Conservation (phyloP, 2,329 filamentous ascomycete species). For the Botrytis hyacinthi region DNA sequence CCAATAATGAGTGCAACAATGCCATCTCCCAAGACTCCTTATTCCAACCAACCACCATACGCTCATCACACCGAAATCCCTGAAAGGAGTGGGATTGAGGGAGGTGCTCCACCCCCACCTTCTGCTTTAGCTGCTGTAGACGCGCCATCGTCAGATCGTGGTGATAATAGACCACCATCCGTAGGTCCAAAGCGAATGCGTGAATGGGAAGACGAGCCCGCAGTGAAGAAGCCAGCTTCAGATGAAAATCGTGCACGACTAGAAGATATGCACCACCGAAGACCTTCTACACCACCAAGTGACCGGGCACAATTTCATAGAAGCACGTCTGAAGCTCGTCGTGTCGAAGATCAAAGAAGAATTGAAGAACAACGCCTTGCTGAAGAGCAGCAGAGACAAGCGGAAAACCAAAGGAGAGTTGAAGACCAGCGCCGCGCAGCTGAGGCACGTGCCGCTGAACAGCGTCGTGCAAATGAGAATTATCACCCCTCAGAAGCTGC, state of each 20-base stretch:
- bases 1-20: conserved; percentile 80
- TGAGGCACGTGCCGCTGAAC: conserved; percentile 57
- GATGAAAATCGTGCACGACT: conserved; percentile 85
- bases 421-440: conserved; percentile 61
- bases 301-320: conserved; percentile 63
- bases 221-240: conserved; percentile 80
- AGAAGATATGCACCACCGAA: conserved; percentile 78
- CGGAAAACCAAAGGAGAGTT: conserved; percentile 42
- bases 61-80: conserved; percentile 65
- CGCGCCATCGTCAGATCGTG: conserved; percentile 58
- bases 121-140: conserved; percentile 67
- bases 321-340: conserved; percentile 70
- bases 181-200: conserved; percentile 79
- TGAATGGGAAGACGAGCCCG: conserved; percentile 84
- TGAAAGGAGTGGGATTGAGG: conserved; percentile 43
- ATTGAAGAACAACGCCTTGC: conserved; percentile 54
- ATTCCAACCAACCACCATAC: conserved; percentile 76
- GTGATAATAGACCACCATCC: conserved; percentile 74
- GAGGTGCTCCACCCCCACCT: conserved; percentile 65
- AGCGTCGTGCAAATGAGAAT: conserved; percentile 70
- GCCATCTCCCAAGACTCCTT: conserved; percentile 86
- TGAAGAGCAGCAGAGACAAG: conserved; percentile 32
- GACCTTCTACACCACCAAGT: conserved; percentile 70
- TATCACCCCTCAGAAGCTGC: conserved; percentile 93
- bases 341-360: conserved; percentile 62